Evolutionary conservation across 306 rosid species (phyloP), one percentile per base, ranked within the genome.

Genomic region (Castanea mollissima): DNA sequence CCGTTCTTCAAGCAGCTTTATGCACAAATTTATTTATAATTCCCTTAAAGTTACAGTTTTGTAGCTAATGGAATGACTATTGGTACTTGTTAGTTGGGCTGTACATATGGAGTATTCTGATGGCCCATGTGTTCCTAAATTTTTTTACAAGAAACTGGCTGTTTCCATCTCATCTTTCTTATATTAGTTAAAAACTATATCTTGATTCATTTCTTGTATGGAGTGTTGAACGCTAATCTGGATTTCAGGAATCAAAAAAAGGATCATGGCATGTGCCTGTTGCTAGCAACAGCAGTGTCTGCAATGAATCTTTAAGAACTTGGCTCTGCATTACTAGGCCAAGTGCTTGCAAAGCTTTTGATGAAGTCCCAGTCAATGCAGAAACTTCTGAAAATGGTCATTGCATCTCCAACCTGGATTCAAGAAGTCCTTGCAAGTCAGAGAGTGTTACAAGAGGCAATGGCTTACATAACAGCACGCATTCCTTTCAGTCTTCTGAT

Each of bases 241-340:
- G 82, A 54, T 86, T 87, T 64, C 86, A 95, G 99, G 98, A 95
- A 81, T 90, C 89, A 7, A 97, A 83, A 57, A 89, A 78, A 46
- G 97, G 99, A 70, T 85, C 91, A 15, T 95, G 98, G 97, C 99
- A 95, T 78, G 87, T 95, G 29, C 98, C 99, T n/a, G 5, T 86
- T 65, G 85, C 85, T 5, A 79, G 68, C 6, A 71, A 74, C 35
- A 67, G 83, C 82, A 19, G 58, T 5, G 89, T 8, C 51, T 67
- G 27, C 27, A 1, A 86, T 49, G 87, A 84, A 77, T 80, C 92
- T 41, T 83, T 71, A 2, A 86, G 79, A 74, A 81, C 80, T 62
- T 95, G 99, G 99, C 89, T 95, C 63, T 95, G 99, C 83, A 84
- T 95, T 78, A 86, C 90, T 1, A 87, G 90, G 76, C 76, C 84